Evolutionary conservation across 2,329 filamentous ascomycete genomes (phyloP).

Genomic region (Alternaria ventricosa): DNA sequence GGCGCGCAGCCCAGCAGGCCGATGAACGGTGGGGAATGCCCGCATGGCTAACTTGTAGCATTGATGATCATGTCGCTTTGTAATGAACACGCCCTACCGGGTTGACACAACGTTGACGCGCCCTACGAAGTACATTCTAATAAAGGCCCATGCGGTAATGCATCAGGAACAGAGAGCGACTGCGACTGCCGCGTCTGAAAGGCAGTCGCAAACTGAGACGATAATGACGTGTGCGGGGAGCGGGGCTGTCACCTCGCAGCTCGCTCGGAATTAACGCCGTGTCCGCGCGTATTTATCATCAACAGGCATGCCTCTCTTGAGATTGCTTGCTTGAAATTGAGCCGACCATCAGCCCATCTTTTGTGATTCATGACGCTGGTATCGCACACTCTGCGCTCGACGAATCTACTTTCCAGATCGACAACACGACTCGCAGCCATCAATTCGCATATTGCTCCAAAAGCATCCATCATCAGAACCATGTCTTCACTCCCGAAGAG

Average conservation of each 20-base stretch:
- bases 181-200: not conserved
- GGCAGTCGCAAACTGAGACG: not conserved
- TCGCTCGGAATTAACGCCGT: constrained; percentile 4
- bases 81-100: not conserved
- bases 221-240: constrained; percentile 15
- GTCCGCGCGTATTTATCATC: constrained; percentile 11
- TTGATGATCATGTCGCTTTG: not conserved
- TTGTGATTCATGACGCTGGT: constrained; percentile 22
- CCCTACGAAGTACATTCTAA: not conserved
- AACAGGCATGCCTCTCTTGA: not conserved
- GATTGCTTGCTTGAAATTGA: not conserved
- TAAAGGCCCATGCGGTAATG: not conserved
- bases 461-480: constrained; percentile 20
- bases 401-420: constrained; percentile 7
- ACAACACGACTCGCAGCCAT: constrained; percentile 26
- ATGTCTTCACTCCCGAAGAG: constrained; percentile 65
- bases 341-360: not conserved
- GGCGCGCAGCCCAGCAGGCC: not conserved
- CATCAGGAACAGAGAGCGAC: not conserved
- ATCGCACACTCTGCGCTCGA: constrained; percentile 14
- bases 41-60: not conserved
- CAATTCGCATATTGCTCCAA: constrained; percentile 22
- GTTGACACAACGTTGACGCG: not conserved
- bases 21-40: not conserved
- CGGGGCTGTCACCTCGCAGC: not conserved